A percentile compares a stretch with the other conserved stretches of the same genome.
Evolutionary conservation across 768 basidiomycete species (phyloP).

Genomic region (Lentinula edodes): DNA sequence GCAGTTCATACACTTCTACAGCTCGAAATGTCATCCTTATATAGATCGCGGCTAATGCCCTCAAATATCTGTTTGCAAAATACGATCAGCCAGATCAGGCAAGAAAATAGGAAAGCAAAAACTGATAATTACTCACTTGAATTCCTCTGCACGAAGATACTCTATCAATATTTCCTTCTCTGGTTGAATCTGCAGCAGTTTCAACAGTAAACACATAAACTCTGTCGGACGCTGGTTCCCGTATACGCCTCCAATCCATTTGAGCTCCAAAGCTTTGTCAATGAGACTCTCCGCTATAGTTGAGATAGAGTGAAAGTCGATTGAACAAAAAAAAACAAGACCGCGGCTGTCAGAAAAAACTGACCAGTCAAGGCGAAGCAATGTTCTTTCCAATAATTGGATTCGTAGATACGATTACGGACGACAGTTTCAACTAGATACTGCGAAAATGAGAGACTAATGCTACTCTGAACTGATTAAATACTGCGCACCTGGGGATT

Average conservation of each 20-base stretch:
- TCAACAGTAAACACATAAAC: constrained; percentile 88
- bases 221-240: constrained; percentile 93
- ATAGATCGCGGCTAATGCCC: constrained; percentile 91
- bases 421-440: constrained; percentile 95
- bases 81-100: neutral
- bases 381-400: constrained; percentile 95
- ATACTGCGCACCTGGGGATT: constrained; percentile 76
- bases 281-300: constrained; percentile 82
- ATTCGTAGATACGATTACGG: constrained; percentile 93
- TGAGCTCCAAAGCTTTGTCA: constrained; percentile 83
- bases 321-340: neutral
- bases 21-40: constrained; percentile 91
- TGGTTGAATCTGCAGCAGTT: constrained; percentile 94
- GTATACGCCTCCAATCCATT: constrained; percentile 88
- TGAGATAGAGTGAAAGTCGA: constrained; percentile 6
- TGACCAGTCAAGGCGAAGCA: constrained; percentile 94
- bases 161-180: constrained; percentile 96
- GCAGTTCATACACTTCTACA: constrained; percentile 85
- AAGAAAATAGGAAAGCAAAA: neutral
- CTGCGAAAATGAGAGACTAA: constrained; percentile 34
- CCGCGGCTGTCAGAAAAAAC: constrained; percentile 13
- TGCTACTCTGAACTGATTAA: neutral
- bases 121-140: constrained; percentile 67
- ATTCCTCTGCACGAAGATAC: constrained; percentile 94
- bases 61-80: constrained; percentile 63